phyloP scores from a whole-genome alignment of 495 filamentous ascomycete genomes.

The Xylaria grammica region DNA sequence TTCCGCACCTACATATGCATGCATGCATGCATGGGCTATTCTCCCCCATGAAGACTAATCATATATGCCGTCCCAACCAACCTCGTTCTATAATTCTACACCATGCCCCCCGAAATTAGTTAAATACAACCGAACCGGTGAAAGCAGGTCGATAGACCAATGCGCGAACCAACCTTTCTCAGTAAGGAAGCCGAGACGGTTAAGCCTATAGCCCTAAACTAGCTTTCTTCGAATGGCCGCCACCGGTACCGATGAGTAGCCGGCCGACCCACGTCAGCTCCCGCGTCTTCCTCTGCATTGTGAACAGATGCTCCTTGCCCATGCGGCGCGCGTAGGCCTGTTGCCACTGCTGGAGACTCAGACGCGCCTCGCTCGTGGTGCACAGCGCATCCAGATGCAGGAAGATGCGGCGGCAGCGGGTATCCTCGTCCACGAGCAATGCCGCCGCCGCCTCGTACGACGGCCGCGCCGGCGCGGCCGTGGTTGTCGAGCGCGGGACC shows the following conservation, averaged over 20 bases:
- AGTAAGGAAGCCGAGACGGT: no score
- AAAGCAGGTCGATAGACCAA: no score
- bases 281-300: slow-evolving; percentile 30
- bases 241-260: slow-evolving; percentile 25
- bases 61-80: no score
- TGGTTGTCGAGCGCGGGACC: not conserved
- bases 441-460: slow-evolving; percentile 12
- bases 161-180: no score
- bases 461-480: not conserved
- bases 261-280: slow-evolving; percentile 30
- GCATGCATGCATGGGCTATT: no score
- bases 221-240: slow-evolving; percentile 23
- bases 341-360: slow-evolving; percentile 54
- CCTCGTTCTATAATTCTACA: no score
- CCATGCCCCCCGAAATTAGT: no score
- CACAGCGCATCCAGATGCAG: slow-evolving; percentile 53
- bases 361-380: slow-evolving; percentile 52
- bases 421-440: slow-evolving; percentile 44
- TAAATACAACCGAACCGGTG: no score
- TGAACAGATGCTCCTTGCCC: slow-evolving; percentile 25
- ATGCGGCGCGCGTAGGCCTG: slow-evolving; percentile 45
- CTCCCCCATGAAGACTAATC: no score
- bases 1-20: no score
- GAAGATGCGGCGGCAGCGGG: slow-evolving; percentile 54
- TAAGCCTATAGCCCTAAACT: not conserved